Base-by-base conservation (phyloP, 768 basidiomycete species). In the Tremella mesenterica region DNA sequence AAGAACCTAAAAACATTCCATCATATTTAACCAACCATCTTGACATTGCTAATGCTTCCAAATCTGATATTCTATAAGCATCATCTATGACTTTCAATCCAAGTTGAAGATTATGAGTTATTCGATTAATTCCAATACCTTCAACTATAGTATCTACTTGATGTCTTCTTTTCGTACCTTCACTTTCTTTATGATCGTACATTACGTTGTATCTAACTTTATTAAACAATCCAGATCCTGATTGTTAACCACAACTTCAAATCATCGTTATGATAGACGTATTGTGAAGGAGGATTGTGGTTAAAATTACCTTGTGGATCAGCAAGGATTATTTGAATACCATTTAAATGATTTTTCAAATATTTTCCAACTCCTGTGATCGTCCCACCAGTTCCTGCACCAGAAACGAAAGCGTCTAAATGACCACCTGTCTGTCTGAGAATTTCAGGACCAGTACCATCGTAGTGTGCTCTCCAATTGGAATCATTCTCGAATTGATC, bases 401-500 rank as follows among this genome's bases (percentile, higher is more conserved):
- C 93, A 26, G 84, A 81, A 36, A 97, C 84, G 64, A 96, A 96
- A 5, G 85, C 89, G 65, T 86, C 79, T 0, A 95, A 57, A 25
- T 75, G 74, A 10, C 91, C 91, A 64, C 83, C 84, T 6, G 88
- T 89, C 70, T 99, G 95, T 38, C 84, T 78, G 85, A 90, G 90
- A 29, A 97, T 88, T 76, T 97, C 95, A 0, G 90, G 91, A 0
- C 88, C 95, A 0, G 95, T 96, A 5, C 88, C 88, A 29, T 81
- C 74, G 58, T 80, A 88, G 70, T 99, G 95, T 0, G 93, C 90
- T 50, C 84, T 79, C 69, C 83, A 89, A 64, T 99, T 97, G 65
- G 86, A 88, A 63, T 77, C 80, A 71, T 92, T 97, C 85, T 96
- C 93, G 54, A 99, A 97, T 73, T 99, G 95, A 70, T 99, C 90